These are phyloP conservation scores for Metschnikowia orientalis DNA, from an alignment of 805 yeast species.

Conservation along the genomic window DNA sequence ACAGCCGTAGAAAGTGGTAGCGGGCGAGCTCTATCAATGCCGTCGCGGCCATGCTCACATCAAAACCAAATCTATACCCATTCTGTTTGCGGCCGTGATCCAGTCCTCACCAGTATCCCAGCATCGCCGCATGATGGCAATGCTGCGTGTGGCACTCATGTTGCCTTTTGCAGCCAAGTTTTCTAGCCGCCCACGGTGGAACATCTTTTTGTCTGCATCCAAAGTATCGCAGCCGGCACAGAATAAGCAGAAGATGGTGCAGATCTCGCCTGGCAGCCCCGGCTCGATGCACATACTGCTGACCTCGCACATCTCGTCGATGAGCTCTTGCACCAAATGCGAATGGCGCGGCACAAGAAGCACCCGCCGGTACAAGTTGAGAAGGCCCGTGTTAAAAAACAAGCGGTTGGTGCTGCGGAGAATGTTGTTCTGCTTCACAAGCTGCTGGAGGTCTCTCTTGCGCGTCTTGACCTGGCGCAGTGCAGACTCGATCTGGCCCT, in stretches of 20 bases:
- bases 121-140: slow-evolving; percentile 46
- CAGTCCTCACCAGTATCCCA: slow-evolving; percentile 54
- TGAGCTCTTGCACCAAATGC: slow-evolving; percentile 44
- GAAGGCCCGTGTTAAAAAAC: slow-evolving; percentile 49
- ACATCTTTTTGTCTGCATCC: slow-evolving; percentile 30
- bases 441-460: slow-evolving; percentile 14
- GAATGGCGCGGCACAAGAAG: slow-evolving; percentile 44
- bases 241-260: slow-evolving; percentile 52
- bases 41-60: slow-evolving; percentile 25
- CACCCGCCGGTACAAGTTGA: slow-evolving; percentile 56
- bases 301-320: slow-evolving; percentile 35
- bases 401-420: slow-evolving; percentile 48
- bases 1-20: too few relatives aligned
- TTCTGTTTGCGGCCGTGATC: slow-evolving; percentile 41
- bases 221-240: slow-evolving; percentile 57
- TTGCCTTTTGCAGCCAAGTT: slow-evolving; percentile 41
- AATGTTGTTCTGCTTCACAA: slow-evolving; percentile 29
- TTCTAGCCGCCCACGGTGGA: slow-evolving; percentile 37
- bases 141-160: slow-evolving; percentile 41
- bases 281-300: slow-evolving; percentile 39
- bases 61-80: slow-evolving; percentile 44
- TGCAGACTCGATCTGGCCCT: slow-evolving; percentile 4
- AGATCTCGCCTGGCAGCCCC: slow-evolving; percentile 49
- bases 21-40: too few relatives aligned
- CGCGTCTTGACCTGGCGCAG: not conserved